Base-by-base conservation (phyloP, 352 stramenopile species). In the Globisporangium radiosum region DNA sequence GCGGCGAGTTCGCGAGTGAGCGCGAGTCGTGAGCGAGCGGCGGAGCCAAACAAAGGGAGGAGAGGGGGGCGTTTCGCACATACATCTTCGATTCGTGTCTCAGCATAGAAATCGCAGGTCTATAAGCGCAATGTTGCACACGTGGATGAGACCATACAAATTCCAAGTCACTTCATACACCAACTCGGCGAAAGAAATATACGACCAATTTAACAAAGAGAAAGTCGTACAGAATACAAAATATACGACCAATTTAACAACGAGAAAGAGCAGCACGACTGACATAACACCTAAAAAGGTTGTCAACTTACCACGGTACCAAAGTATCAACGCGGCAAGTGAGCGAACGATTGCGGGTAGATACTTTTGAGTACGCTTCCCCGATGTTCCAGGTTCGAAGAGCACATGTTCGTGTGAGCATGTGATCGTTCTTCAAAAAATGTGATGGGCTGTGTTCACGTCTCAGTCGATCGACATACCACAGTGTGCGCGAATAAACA, bases 1-100 rank as follows among this genome's bases (percentile, higher is more conserved):
- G 76, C 62, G 64, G 76, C 77, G 79, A 83, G 60, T 90, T 90
- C 57, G 75, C 76, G 81, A 90, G 77, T 88, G 77, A 52, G 42
- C 40, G 63, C 15, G 60, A 19, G 60, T 56, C 39, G 52, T 64
- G n/a, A 62, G 1, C 59, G 66, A 3, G 59, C 63, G 47, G 39
- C 43, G 43, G 43, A 47, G 43, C 43, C 43, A 47, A 47, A 47
- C 43, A 47, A 47, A 47, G 49, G 39, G 43, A 15, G 43, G 40
- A 13, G 14, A 25, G 25, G 40, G 40, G 43, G 43, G 43, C 43
- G 43, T 47, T 47, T 47, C 43, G 43, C 14, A 15, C 14, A 47
- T 11, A 47, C 5, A 7, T 5, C 5, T 17, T 1, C 4, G 42
- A n/a, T 47, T 47, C 43, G 3, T 17, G 3, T 17, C 17, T 3